phyloP scores from a whole-genome alignment of 2,329 filamentous ascomycete species.

The Colletotrichum sp. region DNA sequence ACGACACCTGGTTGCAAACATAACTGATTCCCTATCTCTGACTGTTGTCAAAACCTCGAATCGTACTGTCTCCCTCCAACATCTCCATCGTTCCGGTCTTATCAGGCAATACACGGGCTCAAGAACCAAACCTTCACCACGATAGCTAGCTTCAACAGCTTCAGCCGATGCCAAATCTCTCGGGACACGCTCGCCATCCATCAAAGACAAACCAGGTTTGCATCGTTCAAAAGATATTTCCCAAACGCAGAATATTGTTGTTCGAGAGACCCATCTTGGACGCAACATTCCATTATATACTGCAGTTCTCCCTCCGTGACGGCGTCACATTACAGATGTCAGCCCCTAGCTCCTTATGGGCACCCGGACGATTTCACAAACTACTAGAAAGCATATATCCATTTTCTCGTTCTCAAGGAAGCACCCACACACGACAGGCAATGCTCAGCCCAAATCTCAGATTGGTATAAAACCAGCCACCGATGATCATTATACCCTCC shows the following conservation, averaged over 20 bases:
- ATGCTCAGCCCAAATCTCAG: accelerated
- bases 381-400: accelerated
- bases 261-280: no score
- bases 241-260: no score
- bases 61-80: accelerated
- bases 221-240: no score
- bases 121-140: accelerated
- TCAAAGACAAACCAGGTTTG: no score
- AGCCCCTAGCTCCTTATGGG: background rate
- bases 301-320: background rate
- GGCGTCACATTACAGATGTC: background rate
- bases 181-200: background rate
- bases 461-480: background rate
- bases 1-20: accelerated
- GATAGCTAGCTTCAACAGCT: accelerated
- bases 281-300: no score
- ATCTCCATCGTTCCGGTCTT: accelerated
- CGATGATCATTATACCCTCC: background rate
- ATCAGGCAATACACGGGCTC: background rate
- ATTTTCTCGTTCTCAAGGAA: background rate
- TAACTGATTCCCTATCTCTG: background rate
- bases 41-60: accelerated
- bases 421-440: accelerated
- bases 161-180: accelerated
- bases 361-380: background rate